Evolutionary conservation across 495 filamentous ascomycete genomes (phyloP).

Genomic region (Trypethelium eluteriae): DNA sequence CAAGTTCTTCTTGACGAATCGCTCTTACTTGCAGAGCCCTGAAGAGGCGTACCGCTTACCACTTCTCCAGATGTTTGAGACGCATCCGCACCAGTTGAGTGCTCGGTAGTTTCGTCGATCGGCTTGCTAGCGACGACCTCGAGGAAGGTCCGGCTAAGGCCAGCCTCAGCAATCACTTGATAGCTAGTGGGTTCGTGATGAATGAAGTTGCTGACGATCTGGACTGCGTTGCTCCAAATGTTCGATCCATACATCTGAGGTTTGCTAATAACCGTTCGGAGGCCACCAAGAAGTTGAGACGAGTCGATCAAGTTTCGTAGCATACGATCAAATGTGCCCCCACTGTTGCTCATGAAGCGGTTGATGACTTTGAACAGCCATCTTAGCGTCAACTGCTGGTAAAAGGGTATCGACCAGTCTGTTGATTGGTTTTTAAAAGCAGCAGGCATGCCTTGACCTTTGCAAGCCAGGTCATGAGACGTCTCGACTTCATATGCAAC

Average conservation of each 20-base stretch:
- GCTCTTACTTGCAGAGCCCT: background rate
- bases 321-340: conserved; percentile 78
- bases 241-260: conserved; percentile 72
- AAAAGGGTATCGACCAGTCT: conserved; percentile 87
- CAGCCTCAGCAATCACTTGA: conserved; percentile 86
- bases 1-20: background rate
- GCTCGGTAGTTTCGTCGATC: conserved; percentile 35
- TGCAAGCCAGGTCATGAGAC: conserved; percentile 54
- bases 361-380: conserved; percentile 94
- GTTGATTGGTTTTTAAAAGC: conserved; percentile 70
- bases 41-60: conserved; percentile 11
- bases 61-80: conserved; percentile 15
- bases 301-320: conserved; percentile 92
- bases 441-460: conserved; percentile 65
- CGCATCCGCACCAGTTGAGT: conserved; percentile 33
- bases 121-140: conserved; percentile 63
- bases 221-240: conserved; percentile 88
- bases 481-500: conserved; percentile 70
- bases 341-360: conserved; percentile 82
- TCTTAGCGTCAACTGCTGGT: conserved; percentile 84
- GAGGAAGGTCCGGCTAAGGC: conserved; percentile 74
- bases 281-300: conserved; percentile 65
- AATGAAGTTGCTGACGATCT: conserved; percentile 89
- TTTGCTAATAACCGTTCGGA: conserved; percentile 76
- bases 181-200: conserved; percentile 99